Conservation (phyloP, 768 basidiomycete genomes). For the Coprinopsis marcescibilis region DNA sequence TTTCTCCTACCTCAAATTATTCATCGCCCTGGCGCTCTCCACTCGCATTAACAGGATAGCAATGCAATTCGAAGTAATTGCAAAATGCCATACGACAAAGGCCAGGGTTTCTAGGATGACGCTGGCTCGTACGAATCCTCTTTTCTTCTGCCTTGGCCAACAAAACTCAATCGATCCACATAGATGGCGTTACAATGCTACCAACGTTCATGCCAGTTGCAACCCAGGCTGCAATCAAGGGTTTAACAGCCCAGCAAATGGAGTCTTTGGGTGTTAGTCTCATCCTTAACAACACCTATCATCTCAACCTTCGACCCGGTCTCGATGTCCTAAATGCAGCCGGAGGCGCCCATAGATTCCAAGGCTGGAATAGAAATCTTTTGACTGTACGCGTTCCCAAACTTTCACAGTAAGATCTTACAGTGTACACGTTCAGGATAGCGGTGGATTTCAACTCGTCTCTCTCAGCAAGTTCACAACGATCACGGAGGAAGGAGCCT, state of each 20-base stretch:
- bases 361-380: constrained; percentile 83
- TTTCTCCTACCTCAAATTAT: not conserved
- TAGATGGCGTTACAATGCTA: constrained; percentile 76
- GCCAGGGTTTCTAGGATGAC: constrained; percentile 85
- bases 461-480: constrained; percentile 79
- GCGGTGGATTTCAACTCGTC: constrained; percentile 86
- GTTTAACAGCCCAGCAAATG: constrained; percentile 79
- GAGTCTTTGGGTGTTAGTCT: constrained; percentile 77
- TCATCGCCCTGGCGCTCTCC: constrained; percentile 15
- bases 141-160: not conserved
- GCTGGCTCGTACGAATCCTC: constrained; percentile 54
- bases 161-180: not conserved
- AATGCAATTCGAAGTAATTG: constrained; percentile 82
- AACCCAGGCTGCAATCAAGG: constrained; percentile 89
- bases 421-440: constrained; percentile 48
- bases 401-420: not conserved
- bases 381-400: constrained; percentile 54
- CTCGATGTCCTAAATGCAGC: constrained; percentile 63
- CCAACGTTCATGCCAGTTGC: constrained; percentile 95
- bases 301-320: constrained; percentile 82
- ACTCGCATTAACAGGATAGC: constrained; percentile 20
- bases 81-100: constrained; percentile 73
- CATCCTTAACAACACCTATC: constrained; percentile 88
- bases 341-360: constrained; percentile 86
- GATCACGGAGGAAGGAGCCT: constrained; percentile 84